Percentiles rank a stretch among this genome's conserved stretches.
These are phyloP conservation scores for Hydnum rufescens DNA, from an alignment of 768 basidiomycete species.

Conservation along the genomic window DNA sequence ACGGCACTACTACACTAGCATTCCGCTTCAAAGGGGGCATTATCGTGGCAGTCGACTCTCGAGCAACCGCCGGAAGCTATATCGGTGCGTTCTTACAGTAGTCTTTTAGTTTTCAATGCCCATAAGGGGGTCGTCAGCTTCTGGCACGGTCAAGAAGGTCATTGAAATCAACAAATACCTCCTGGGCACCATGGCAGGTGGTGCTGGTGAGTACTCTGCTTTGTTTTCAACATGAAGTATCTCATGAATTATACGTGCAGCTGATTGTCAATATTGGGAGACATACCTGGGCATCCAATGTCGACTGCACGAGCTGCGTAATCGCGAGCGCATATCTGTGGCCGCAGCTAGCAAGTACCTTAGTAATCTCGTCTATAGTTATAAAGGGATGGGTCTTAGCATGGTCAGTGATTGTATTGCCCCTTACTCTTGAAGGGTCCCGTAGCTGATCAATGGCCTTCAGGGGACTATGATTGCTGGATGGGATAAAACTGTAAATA, in stretches of 20 bases:
- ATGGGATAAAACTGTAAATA: constrained; percentile 89
- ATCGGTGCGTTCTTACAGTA: constrained; percentile 39
- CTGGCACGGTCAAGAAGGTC: constrained; percentile 96
- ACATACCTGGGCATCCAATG: constrained; percentile 98
- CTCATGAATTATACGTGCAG: constrained; percentile 21
- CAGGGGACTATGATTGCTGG: constrained; percentile 99
- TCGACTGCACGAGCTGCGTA: constrained; percentile 87
- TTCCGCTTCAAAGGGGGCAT: constrained; percentile 95
- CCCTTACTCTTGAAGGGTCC: background rate
- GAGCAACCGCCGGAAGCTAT: constrained; percentile 94
- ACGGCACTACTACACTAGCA: constrained; percentile 94
- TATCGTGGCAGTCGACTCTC: constrained; percentile 97
- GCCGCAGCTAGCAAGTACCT: constrained; percentile 98
- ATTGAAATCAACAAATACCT: constrained; percentile 99
- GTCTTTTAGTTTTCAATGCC: background rate
- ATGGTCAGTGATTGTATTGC: constrained; percentile 44
- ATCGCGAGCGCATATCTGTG: constrained; percentile 91
- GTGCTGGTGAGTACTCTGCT: constrained; percentile 51
- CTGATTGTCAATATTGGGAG: constrained; percentile 95
- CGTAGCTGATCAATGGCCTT: background rate
- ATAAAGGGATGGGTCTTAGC: constrained; percentile 97
- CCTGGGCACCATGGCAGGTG: constrained; percentile 99
- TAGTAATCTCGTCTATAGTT: constrained; percentile 89
- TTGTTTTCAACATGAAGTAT: background rate
- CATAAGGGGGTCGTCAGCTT: constrained; percentile 31